phyloP scores from a whole-genome alignment of 2,329 filamentous ascomycete species.

The Chaetothyriales sp. region DNA sequence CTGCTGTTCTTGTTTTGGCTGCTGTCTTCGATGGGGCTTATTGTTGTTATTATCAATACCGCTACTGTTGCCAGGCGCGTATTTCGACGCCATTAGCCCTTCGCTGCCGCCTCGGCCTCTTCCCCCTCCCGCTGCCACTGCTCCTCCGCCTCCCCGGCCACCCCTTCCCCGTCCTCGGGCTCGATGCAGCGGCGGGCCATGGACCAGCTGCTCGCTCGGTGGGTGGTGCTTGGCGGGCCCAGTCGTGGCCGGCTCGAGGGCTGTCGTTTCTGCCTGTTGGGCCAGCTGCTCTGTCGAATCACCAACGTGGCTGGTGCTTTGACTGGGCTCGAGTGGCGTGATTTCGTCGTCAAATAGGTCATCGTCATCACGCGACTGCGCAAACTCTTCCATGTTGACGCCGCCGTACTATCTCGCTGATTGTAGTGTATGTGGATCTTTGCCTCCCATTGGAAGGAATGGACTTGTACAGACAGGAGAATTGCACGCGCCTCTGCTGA shows the following conservation, averaged over 20 bases:
- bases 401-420: neutral
- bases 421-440: neutral
- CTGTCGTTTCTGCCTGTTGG: slow-evolving; percentile 8
- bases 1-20: neutral
- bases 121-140: neutral
- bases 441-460: neutral
- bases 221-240: neutral
- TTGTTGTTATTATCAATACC: neutral
- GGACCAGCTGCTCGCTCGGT: neutral
- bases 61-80: neutral
- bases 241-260: slow-evolving; percentile 4
- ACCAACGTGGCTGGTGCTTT: slow-evolving; percentile 16
- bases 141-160: slow-evolving; percentile 1
- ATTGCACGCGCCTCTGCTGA: no score
- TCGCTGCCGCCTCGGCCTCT: neutral
- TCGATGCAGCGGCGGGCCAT: slow-evolving; percentile 1
- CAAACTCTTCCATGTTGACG: slow-evolving; percentile 32
- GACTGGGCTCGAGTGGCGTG: slow-evolving; percentile 28
- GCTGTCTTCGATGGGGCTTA: neutral
- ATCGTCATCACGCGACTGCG: slow-evolving; percentile 37
- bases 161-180: slow-evolving; percentile 7
- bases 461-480: no score
- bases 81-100: neutral
- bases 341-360: slow-evolving; percentile 40
- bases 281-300: no score